phyloP scores from a whole-genome alignment of 768 basidiomycete species.

The Gymnopilus junonius region DNA sequence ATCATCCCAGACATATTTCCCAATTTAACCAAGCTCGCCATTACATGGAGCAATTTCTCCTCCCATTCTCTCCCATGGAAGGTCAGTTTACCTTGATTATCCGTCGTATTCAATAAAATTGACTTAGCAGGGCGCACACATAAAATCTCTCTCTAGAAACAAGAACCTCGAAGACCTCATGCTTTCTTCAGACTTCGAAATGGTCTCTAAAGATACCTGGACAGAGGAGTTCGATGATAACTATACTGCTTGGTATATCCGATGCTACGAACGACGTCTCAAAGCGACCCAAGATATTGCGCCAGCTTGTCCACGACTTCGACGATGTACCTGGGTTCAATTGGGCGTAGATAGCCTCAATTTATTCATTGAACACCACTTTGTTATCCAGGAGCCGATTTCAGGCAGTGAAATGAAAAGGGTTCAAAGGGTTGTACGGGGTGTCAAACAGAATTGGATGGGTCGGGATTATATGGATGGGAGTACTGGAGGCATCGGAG shows the following conservation, averaged over 20 bases:
- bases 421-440: constrained; percentile 9
- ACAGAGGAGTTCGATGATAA: too few relatives aligned
- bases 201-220: background rate
- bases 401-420: background rate
- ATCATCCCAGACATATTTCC: constrained; percentile 10
- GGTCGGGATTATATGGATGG: too few relatives aligned
- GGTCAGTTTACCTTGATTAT: background rate
- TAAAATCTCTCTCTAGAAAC: background rate
- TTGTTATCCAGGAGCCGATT: constrained; percentile 8
- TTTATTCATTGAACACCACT: constrained; percentile 7
- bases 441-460: background rate
- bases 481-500: too few relatives aligned
- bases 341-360: background rate
- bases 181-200: constrained; percentile 15
- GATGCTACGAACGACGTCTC: constrained; percentile 10
- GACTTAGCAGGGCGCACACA: constrained; percentile 10
- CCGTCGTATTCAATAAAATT: too few relatives aligned
- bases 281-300: constrained; percentile 3
- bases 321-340: constrained; percentile 10
- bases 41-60: constrained; percentile 1
- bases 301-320: background rate
- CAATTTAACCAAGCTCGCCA: background rate
- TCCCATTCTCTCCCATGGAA: constrained; percentile 10
- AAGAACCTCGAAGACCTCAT: constrained; percentile 9
- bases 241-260: constrained; percentile 10